Base-by-base conservation (phyloP, 2,329 filamentous ascomycete species). In the Pyrenochaeta sp. region DNA sequence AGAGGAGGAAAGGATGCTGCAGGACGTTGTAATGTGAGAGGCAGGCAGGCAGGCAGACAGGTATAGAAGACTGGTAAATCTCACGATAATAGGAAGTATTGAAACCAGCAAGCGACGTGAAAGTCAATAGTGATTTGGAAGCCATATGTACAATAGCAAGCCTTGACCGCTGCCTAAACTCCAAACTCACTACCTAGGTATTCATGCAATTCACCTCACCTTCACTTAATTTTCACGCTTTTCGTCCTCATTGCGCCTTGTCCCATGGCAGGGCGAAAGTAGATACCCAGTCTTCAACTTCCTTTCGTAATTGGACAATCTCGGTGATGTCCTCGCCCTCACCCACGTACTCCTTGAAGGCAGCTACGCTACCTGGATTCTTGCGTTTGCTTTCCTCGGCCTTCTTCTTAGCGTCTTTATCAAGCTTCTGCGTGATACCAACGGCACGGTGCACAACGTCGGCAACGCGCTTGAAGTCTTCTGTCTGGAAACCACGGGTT, bases 401-500 rank as follows among this genome's bases (percentile, higher is more conserved):
- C 45, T 67, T 66, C 41, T 72, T 62, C 48, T 68, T 71, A 2
- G 69, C 71, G 6, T 64, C 59, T 47, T 72, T 72, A 51, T 73
- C 70, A 3, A 74, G 51, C 51, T 70, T 71, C 44, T 72, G 69
- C 6, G 72, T 73, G 41, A 74, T 73, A 7, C 63, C 63, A 11
- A 74, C 71, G 15, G 71, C 71, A 23, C 71, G 71, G 45, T 74
- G 65, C 14, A 74, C 69, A 27, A 74, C 61, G 36, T 74, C 72
- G 20, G 71, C 72, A 2, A 74, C 71, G 20, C 88, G 85, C 78
- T 90, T 87, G 74, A 99, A 99, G 77, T 96, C 92, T 51, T 89
- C 84, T 72, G 90, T 86, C 58, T 90, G 88, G 77, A 99, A 96
- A 55, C 94, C 94, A 77, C 94, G 88, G 65, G 85, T 91, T 45